Conservation (phyloP, 2,329 filamentous ascomycete genomes). For the Pyrenochaeta sp. region DNA sequence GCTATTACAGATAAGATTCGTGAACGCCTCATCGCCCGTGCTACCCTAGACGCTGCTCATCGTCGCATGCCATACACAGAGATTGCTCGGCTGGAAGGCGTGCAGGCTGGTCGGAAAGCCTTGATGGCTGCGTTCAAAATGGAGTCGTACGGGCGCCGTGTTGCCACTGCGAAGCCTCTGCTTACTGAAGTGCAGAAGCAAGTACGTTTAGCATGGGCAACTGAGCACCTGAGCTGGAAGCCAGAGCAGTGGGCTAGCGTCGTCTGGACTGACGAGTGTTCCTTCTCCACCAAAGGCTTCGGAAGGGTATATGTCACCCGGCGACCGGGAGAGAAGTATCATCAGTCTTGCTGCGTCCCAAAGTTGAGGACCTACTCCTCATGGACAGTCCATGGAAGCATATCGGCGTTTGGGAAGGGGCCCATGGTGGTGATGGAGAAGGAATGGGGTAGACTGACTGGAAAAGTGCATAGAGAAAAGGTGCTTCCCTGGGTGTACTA, state of each 20-base stretch:
- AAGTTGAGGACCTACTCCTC: slow-evolving; percentile 18
- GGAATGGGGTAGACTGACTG: slow-evolving; percentile 13
- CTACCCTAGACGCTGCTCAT: slow-evolving; percentile 9
- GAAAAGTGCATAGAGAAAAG: slow-evolving; percentile 8
- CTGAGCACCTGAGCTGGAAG: slow-evolving; percentile 11
- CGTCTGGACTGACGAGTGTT: slow-evolving; percentile 20
- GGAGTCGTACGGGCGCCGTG: slow-evolving; percentile 11
- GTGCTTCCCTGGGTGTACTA: slow-evolving; percentile 14
- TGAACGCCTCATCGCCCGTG: slow-evolving; percentile 8
- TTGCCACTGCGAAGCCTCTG: slow-evolving; percentile 17
- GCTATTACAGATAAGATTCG: background rate
- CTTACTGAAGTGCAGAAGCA: slow-evolving; percentile 16
- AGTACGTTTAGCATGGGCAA: slow-evolving; percentile 14
- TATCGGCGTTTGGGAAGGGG: slow-evolving; percentile 15
- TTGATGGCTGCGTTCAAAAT: slow-evolving; percentile 14
- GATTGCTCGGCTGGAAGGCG: slow-evolving; percentile 14
- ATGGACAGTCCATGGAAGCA: slow-evolving; percentile 19
- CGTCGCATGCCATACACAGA: slow-evolving; percentile 7
- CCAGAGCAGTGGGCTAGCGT: slow-evolving; percentile 12
- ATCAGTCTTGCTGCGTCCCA: slow-evolving; percentile 14
- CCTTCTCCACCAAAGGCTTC: slow-evolving; percentile 10
- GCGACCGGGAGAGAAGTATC: slow-evolving; percentile 18
- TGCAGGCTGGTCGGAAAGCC: slow-evolving; percentile 13
- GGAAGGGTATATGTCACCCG: slow-evolving; percentile 17
- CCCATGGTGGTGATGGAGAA: slow-evolving; percentile 14